These are phyloP conservation scores for Xerophyta viscosa DNA, from an alignment of 106 monocot genomes.

Conservation along the genomic window DNA sequence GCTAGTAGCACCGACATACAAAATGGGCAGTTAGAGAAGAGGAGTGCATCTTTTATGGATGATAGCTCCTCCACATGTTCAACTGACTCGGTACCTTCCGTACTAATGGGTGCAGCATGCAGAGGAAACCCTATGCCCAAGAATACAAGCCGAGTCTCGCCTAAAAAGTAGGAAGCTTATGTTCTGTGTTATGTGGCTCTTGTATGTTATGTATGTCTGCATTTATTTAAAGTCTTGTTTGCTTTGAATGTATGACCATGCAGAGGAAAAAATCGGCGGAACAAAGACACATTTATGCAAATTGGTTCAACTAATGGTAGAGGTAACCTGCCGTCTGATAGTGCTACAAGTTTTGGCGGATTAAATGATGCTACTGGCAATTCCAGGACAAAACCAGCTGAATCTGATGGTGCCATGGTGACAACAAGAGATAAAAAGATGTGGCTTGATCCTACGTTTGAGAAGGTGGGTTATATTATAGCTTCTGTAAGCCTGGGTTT, in stretches of 20 bases:
- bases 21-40: constrained; percentile 44
- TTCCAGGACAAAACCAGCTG: constrained; percentile 12
- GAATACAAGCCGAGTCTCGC: constrained; percentile 19
- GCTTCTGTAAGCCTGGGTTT: constrained; percentile 1
- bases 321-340: constrained; percentile 19
- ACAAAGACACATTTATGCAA: constrained; percentile 22
- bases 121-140: constrained; percentile 29
- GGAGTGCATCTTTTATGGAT: constrained; percentile 35
- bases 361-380: constrained; percentile 8
- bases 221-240: constrained; percentile 1
- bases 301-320: constrained; percentile 4
- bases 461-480: constrained; percentile 19
- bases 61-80: constrained; percentile 93
- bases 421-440: constrained; percentile 21
- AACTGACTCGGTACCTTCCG: constrained; percentile 61
- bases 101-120: constrained; percentile 33
- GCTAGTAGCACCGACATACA: constrained; percentile 19
- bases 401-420: constrained; percentile 22
- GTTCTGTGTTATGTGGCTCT: background rate
- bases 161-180: constrained; percentile 33
- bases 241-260: constrained; percentile 1
- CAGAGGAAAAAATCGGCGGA: constrained; percentile 46
- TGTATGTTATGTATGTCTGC: background rate
- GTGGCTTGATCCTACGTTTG: constrained; percentile 9
- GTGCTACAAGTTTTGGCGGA: constrained; percentile 13